Base-by-base conservation (phyloP, 129 eudicot genomes). In the Heracleum sosnowskyi region DNA sequence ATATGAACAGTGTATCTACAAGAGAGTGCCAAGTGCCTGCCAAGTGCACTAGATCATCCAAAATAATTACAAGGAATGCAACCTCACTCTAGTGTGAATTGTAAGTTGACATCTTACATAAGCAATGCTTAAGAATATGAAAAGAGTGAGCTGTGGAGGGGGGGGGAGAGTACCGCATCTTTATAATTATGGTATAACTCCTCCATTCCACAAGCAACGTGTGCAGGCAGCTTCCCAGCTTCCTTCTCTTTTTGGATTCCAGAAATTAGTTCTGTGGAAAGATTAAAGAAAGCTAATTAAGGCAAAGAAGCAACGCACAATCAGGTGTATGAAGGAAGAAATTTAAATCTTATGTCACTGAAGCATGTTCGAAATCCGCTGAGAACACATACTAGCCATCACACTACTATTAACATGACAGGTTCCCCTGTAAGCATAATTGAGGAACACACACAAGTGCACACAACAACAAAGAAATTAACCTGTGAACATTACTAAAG, bases 141-240 rank as follows among this genome's bases (percentile, higher is more conserved):
- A 47, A 64, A 81, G 41, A 57, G 45, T 31, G 76, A 81, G 74
- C 80, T 55, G 40, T 49, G 81, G 76, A 79, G 55, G 33, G 66
- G 5, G 16, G 73, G 83, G 72, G 55, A 73, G 73, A 39, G 91
- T 86, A 96, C 99, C 64, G 97, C 99, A 75, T 88, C 91, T 82
- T 88, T 89, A 85, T 92, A 96, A 82, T 90, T 90, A 68, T 86
- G 84, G 85, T 87, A 96, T 75, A 96, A 90, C 82, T 89, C 99
- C 86, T 87, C 93, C 97, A 96, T 90, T 24, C 87, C 90, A 46
- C 77, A 81, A 79, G 97, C 97, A 55, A 96, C 60, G 83, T 74
- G 75, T 63, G 46, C 44, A 64, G 99, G 97, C 76, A 96, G 81
- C 53, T 81, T 87, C 79, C 96, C 97, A 79, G 90, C 89, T 82